phyloP scores from a whole-genome alignment of 2,329 filamentous ascomycete genomes.

The Epichloe typhina region DNA sequence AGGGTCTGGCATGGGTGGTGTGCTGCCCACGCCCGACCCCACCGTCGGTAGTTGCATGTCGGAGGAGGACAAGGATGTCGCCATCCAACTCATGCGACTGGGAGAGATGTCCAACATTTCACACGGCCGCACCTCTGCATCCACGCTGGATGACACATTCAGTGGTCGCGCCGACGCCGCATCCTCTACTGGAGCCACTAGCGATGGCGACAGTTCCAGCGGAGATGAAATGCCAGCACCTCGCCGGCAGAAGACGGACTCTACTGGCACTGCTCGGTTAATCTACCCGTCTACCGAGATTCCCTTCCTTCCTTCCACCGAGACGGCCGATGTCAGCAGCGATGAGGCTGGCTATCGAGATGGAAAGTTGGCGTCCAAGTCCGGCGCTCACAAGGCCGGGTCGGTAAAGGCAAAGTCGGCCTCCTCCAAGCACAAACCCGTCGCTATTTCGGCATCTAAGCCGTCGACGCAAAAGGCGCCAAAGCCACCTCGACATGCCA shows the following conservation, averaged over 20 bases:
- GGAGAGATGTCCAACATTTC: slow-evolving; percentile 90
- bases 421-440: slow-evolving; percentile 26
- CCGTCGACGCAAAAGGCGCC: slow-evolving; percentile 23
- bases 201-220: slow-evolving; percentile 58
- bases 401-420: slow-evolving; percentile 22
- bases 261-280: slow-evolving; percentile 28
- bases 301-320: slow-evolving; percentile 38
- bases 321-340: slow-evolving; percentile 26
- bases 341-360: slow-evolving; percentile 23
- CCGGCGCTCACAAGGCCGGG: slow-evolving; percentile 29
- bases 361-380: slow-evolving; percentile 12
- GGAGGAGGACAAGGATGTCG: slow-evolving; percentile 86
- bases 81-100: slow-evolving; percentile 89
- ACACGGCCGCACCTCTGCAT: slow-evolving; percentile 83
- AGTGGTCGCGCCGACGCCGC: slow-evolving; percentile 78
- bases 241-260: slow-evolving; percentile 44
- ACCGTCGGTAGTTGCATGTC: slow-evolving; percentile 95
- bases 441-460: slow-evolving; percentile 18
- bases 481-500: slow-evolving; percentile 29
- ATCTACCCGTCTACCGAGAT: slow-evolving; percentile 39
- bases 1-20: slow-evolving; percentile 26
- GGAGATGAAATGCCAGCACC: slow-evolving; percentile 46
- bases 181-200: slow-evolving; percentile 75
- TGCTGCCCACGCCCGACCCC: slow-evolving; percentile 89
- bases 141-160: slow-evolving; percentile 84